Percentiles rank a stretch among this genome's conserved stretches.
phyloP scores from a whole-genome alignment of 129 eudicot species.

The carrot (Daucus carota) region DNA sequence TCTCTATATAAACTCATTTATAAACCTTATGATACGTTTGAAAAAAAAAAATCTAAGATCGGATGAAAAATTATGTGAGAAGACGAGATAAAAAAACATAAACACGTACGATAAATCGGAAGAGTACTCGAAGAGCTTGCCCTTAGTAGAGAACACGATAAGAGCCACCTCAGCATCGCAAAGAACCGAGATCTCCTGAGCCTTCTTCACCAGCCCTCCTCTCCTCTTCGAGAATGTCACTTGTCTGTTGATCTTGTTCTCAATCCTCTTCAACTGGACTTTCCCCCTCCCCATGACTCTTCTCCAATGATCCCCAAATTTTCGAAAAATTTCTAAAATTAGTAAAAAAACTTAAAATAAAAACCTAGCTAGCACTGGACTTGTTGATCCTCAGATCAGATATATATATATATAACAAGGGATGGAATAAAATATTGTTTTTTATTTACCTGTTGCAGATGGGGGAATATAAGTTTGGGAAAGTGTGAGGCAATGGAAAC shows the following conservation, averaged over 20 bases:
- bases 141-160: constrained; percentile 82
- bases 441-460: neutral
- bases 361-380: neutral
- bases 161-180: constrained; percentile 92
- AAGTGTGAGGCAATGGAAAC: neutral
- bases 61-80: neutral
- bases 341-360: neutral
- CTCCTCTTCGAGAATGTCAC: constrained; percentile 95
- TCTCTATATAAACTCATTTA: too few species aligned
- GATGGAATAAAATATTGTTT: too few species aligned
- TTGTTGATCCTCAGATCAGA: neutral
- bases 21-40: too few species aligned
- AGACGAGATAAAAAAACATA: neutral
- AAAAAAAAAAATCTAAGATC: too few species aligned
- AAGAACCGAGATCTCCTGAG: constrained; percentile 90
- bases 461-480: neutral
- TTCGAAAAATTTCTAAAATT: neutral
- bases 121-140: constrained; percentile 86
- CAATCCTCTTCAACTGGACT: constrained; percentile 78
- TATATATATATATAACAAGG: neutral
- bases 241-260: constrained; percentile 91
- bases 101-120: constrained; percentile 62
- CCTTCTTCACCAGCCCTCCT: constrained; percentile 80
- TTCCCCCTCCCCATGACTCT: constrained; percentile 72
- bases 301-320: neutral